Base-by-base conservation (phyloP, 1,284 basidiomycete genomes). In the Uromyces viciae-fabae region DNA sequence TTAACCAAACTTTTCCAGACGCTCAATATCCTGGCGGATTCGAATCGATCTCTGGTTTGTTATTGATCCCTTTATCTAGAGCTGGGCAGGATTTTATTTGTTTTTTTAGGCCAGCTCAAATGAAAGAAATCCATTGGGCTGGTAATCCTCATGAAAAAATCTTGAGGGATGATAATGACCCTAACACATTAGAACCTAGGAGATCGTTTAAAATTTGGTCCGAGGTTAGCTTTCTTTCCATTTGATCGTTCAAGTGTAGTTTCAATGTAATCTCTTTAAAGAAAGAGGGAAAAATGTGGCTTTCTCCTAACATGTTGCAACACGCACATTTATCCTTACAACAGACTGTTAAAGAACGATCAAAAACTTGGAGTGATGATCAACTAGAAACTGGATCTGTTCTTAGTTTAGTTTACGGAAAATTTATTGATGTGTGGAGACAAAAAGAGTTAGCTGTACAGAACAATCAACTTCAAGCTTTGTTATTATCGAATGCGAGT, bases 361-460 rank as follows among this genome's bases (percentile, higher is more conserved):
- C 90, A 83, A 88, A 92, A 43, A 88, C 88, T 5, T 96, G 93
- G 93, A 91, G 92, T 15, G 93, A 94, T 82, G 93, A 95, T 84
- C 93, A 95, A 85, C 86, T 94, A 66, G 93, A 95, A 86, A 94
- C 93, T 2, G 93, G 93, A 0, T 91, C 91, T 56, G 92, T 94
- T 4, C 88, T 95, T n/a, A 91, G 93, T 22, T 87, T 94, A 33
- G 92, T 95, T 14, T 93, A 93, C 83, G 92, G 92, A 64, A 92
- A 92, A 82, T 94, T 94, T 87, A 93, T 93, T 83, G 92, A 93
- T 85, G 93, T 94, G 2, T 95, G 93, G 93, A 87, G 93, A 83
- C 91, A 94, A 85, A 93, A 93, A 84, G 92, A 94, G 86, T 90
- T 88, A 58, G 92, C 92, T 19, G 86, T 93, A 82, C 90, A 91